phyloP scores from a whole-genome alignment of 2,329 filamentous ascomycete genomes.

The Verticillium klebahnii region DNA sequence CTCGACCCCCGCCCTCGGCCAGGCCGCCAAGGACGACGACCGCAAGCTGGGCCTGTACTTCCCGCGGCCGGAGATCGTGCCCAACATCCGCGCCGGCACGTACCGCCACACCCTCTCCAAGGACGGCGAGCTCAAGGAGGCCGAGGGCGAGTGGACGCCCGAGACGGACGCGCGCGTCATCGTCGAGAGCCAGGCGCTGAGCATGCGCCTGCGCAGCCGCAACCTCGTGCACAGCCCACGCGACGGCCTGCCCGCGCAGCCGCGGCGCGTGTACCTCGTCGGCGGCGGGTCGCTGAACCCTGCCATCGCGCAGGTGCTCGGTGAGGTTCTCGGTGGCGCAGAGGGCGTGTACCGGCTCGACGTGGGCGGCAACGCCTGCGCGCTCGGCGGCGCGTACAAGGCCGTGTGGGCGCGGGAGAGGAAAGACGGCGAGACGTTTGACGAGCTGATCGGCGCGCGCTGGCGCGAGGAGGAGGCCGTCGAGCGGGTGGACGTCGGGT shows the following conservation, averaged over 20 bases:
- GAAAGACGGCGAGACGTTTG: constrained; percentile 67
- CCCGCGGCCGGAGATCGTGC: constrained; percentile 90
- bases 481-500: constrained; percentile 78
- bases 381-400: constrained; percentile 90
- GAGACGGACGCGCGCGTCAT: constrained; percentile 78
- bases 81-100: constrained; percentile 78
- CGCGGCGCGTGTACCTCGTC: constrained; percentile 86
- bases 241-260: constrained; percentile 66
- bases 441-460: constrained; percentile 75
- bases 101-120: constrained; percentile 69
- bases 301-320: constrained; percentile 79
- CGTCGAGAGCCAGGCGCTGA: constrained; percentile 91
- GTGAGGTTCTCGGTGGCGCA: constrained; percentile 80
- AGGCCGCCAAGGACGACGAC: constrained; percentile 45
- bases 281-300: constrained; percentile 88
- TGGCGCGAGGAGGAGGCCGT: constrained; percentile 86
- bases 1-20: constrained; percentile 62
- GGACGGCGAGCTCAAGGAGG: constrained; percentile 45
- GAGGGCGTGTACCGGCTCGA: constrained; percentile 93
- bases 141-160: constrained; percentile 40
- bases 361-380: constrained; percentile 92
- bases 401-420: constrained; percentile 88
- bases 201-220: constrained; percentile 78
- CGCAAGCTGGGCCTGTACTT: constrained; percentile 94
- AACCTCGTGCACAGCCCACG: constrained; percentile 56